Evolutionary conservation across 129 eudicot species (phyloP).

Genomic region (Helianthus annuus): HanXRQr2.0-SUNRISE NC_035444.2:155701261-155701760

Average conservation of each 20-base stretch:
- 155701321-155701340: slow-evolving; percentile 92
- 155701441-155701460: no score
- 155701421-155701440: no score
- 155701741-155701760: slow-evolving; percentile 22
- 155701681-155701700: not conserved
- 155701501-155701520: not conserved
- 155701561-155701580: not conserved
- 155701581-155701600: not conserved
- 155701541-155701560: slow-evolving; percentile 22
- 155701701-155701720: no score
- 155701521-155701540: not conserved
- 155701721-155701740: no score
- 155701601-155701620: not conserved
- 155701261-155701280: slow-evolving; percentile 96
- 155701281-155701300: slow-evolving; percentile 96
- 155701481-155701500: slow-evolving; percentile 3
- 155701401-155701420: slow-evolving; percentile 45
- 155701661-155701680: not conserved
- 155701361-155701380: slow-evolving; percentile 97
- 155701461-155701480: not conserved
- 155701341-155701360: slow-evolving; percentile 85
- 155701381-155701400: slow-evolving; percentile 99
- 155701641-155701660: no score
- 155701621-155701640: no score
- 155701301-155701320: slow-evolving; percentile 95